Evolutionary conservation across 192 early-diverging fungal genomes (phyloP).

Genomic region (Glomus cerebriforme): DNA sequence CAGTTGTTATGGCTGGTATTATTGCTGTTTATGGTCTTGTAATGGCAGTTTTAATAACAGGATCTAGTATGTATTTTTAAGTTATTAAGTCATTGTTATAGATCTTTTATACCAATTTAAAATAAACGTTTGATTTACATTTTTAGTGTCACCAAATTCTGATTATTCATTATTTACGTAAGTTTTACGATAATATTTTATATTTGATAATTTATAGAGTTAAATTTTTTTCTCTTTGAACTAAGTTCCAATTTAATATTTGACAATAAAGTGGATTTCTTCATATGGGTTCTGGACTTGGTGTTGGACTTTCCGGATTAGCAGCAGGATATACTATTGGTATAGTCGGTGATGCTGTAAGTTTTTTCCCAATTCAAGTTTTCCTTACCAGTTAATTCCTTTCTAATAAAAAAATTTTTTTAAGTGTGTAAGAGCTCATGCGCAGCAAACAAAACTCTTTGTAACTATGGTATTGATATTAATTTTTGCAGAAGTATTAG

Average conservation of each 20-base stretch:
- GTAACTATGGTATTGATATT: conserved; percentile 95
- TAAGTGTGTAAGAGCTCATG: conserved; percentile 80
- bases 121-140: too few relatives aligned
- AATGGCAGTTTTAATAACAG: conserved; percentile 87
- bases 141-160: conserved; percentile 34
- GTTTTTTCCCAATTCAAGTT: conserved; percentile 4
- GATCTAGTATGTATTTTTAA: conserved; percentile 62
- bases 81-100: conserved; percentile 48
- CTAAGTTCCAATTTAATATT: too few relatives aligned
- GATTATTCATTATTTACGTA: conserved; percentile 33
- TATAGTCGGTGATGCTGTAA: conserved; percentile 90
- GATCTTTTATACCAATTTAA: too few relatives aligned
- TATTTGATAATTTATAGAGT: neutral
- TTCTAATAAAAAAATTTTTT: neutral
- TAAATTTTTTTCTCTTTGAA: neutral
- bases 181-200: neutral
- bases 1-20: conserved; percentile 99
- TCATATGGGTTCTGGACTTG: conserved; percentile 90
- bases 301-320: conserved; percentile 87
- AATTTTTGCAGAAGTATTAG: conserved; percentile 99
- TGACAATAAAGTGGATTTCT: conserved; percentile 75
- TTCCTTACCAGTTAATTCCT: neutral
- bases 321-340: conserved; percentile 98
- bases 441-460: conserved; percentile 88
- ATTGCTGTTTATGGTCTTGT: conserved; percentile 98